Evolutionary conservation across 2,329 filamentous ascomycete species (phyloP).

Genomic region (Penicillium occitanis): DNA sequence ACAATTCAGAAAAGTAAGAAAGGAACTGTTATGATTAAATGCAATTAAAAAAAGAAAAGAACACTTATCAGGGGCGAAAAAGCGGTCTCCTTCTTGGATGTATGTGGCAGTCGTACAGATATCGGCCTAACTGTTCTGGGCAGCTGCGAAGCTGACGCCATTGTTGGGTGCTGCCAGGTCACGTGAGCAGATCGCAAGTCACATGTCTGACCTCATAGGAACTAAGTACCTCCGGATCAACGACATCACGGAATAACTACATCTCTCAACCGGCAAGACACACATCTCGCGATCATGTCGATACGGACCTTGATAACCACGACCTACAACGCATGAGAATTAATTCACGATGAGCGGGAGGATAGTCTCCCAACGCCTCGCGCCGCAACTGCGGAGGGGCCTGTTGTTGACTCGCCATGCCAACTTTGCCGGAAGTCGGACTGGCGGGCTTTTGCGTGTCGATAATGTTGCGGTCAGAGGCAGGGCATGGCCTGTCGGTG

Average conservation of each 20-base stretch:
- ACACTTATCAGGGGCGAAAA: constrained; percentile 9
- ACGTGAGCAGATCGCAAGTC: constrained; percentile 2
- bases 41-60: not conserved
- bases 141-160: constrained; percentile 13
- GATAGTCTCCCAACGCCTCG: constrained; percentile 71
- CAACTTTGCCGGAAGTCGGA: constrained; percentile 60
- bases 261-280: not conserved
- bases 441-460: constrained; percentile 67
- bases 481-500: constrained; percentile 73
- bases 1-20: not conserved
- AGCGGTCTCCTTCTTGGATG: constrained; percentile 11
- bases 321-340: constrained; percentile 36
- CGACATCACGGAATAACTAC: constrained; percentile 12
- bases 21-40: not conserved
- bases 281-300: constrained; percentile 17
- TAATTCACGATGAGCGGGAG: constrained; percentile 65
- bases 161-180: not conserved
- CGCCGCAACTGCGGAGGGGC: constrained; percentile 64
- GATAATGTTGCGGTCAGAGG: constrained; percentile 62
- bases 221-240: not conserved
- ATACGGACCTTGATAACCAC: constrained; percentile 4
- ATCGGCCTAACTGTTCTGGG: constrained; percentile 9
- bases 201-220: not conserved
- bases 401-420: constrained; percentile 61
- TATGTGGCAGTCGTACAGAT: constrained; percentile 3